These are phyloP conservation scores for Melaleuca quinquenervia DNA, from an alignment of 345 rosid genomes.

Conservation along the genomic window DNA sequence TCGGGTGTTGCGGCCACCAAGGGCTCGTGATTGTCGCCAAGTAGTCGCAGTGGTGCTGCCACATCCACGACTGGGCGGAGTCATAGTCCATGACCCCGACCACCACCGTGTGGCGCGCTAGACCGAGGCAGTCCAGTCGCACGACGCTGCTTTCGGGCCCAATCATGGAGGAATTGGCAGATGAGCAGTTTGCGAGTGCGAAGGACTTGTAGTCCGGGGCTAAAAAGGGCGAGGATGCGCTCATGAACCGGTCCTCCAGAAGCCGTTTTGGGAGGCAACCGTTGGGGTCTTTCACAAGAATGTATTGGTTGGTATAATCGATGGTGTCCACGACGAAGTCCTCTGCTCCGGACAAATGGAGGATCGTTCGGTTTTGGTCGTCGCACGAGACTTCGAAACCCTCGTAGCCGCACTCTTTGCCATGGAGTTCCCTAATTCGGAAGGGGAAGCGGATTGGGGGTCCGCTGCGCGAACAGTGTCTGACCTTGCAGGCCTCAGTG, in stretches of 20 bases:
- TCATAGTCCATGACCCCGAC: not conserved
- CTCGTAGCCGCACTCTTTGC: not conserved
- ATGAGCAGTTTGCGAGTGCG: not conserved
- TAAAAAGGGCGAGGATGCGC: rapidly evolving
- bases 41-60: not conserved
- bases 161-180: not conserved
- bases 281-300: not conserved
- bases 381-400: not conserved
- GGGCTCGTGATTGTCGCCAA: not conserved
- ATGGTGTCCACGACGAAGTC: not conserved
- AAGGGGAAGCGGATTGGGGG: not conserved
- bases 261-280: not conserved
- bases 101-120: not conserved
- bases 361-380: not conserved
- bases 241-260: not conserved
- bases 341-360: not conserved
- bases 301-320: not conserved
- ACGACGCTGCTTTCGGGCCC: not conserved
- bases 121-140: not conserved
- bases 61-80: not conserved
- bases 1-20: not conserved
- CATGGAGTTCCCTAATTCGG: not conserved
- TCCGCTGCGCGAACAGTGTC: not conserved
- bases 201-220: not conserved
- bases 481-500: not conserved